Percentiles rank a stretch among this genome's conserved stretches.
Conservation (phyloP, 2,329 filamentous ascomycete species). For the Colletotrichum musicola region DNA sequence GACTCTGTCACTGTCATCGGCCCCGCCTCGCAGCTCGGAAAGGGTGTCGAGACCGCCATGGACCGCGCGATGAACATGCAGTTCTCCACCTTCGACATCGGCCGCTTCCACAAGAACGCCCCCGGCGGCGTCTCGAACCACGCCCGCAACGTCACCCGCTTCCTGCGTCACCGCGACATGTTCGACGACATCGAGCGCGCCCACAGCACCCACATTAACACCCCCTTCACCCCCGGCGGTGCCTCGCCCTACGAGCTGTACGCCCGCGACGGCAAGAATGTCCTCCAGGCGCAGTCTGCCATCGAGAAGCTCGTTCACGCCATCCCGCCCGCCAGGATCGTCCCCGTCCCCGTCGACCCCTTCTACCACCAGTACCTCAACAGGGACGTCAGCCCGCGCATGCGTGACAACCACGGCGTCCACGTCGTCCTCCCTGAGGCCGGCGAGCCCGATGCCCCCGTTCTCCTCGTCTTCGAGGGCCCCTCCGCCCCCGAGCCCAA, state of each 20-base stretch:
- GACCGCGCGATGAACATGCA: constrained; percentile 90
- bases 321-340: constrained; percentile 80
- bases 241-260: constrained; percentile 89
- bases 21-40: constrained; percentile 77
- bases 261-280: constrained; percentile 86
- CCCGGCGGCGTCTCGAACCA: constrained; percentile 81
- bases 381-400: constrained; percentile 71
- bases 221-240: constrained; percentile 77
- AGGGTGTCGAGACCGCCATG: constrained; percentile 85
- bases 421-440: constrained; percentile 78
- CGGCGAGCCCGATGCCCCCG: constrained; percentile 68
- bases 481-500: constrained; percentile 46
- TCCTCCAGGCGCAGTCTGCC: constrained; percentile 79
- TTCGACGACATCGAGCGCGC: constrained; percentile 84
- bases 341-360: constrained; percentile 76
- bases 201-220: constrained; percentile 89
- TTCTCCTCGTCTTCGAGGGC: constrained; percentile 83
- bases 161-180: constrained; percentile 84
- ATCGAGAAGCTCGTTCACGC: constrained; percentile 80
- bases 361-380: constrained; percentile 83
- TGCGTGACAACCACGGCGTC: constrained; percentile 79
- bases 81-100: constrained; percentile 84
- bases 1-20: constrained; percentile 90
- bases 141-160: constrained; percentile 87
- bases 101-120: constrained; percentile 81